These are phyloP conservation scores for Nannizzia gypsea DNA, from an alignment of 2,329 filamentous ascomycete genomes.

Conservation along the genomic window DNA sequence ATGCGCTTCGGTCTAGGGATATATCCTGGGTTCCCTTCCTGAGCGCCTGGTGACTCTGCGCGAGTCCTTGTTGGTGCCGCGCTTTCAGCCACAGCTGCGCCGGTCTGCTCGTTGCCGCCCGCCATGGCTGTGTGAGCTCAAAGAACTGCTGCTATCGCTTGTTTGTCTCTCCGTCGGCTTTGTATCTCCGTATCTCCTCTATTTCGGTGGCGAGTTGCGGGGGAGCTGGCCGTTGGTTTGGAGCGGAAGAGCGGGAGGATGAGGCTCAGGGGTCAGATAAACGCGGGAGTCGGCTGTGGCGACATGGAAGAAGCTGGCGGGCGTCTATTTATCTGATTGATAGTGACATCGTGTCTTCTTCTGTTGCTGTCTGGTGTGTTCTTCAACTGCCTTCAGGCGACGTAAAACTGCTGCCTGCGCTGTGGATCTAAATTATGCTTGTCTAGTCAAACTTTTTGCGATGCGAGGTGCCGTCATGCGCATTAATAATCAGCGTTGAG, in stretches of 20 bases:
- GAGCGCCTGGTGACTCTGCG: neutral
- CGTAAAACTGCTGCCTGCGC: neutral
- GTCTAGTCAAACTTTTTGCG: neutral
- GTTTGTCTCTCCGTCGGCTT: neutral
- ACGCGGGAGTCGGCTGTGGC: neutral
- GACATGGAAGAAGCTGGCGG: neutral
- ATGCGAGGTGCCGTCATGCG: neutral
- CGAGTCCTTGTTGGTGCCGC: neutral
- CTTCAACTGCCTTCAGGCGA: neutral
- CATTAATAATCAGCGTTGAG: neutral
- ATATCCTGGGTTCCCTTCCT: constrained; percentile 41
- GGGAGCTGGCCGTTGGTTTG: neutral
- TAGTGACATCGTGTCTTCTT: neutral
- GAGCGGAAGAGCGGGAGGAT: neutral
- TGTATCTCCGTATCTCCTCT: neutral
- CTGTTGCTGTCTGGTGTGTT: neutral
- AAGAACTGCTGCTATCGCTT: neutral
- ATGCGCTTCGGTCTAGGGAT: constrained; percentile 80
- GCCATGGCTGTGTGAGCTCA: neutral
- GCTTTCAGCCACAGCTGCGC: neutral
- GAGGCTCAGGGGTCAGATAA: neutral
- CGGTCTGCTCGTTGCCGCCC: neutral
- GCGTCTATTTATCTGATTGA: neutral
- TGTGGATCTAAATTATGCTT: neutral
- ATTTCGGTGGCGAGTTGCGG: neutral